A percentile compares a stretch with the other conserved stretches of the same genome.
phyloP scores from a whole-genome alignment of 345 rosid species.

The Eucalyptus cloeziana region DNA sequence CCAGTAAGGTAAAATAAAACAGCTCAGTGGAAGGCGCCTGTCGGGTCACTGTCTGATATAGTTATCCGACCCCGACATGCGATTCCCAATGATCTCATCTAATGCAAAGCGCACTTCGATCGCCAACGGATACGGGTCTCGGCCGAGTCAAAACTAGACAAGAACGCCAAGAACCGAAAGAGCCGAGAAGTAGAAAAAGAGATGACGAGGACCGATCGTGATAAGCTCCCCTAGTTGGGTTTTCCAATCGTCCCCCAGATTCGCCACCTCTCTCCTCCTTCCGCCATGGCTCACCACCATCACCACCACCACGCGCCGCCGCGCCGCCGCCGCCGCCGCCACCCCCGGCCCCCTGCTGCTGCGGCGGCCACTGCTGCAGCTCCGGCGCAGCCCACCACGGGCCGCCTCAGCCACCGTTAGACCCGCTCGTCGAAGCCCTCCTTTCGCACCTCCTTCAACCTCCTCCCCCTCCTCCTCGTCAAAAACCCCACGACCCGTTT shows the following conservation, averaged over 20 bases:
- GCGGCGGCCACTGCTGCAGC: conserved; percentile 7
- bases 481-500: conserved; percentile 1
- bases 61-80: background rate
- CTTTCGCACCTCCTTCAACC: conserved; percentile 20
- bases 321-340: background rate
- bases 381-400: conserved; percentile 4
- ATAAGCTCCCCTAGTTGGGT: background rate
- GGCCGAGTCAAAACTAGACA: background rate
- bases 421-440: conserved; percentile 42
- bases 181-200: background rate
- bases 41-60: background rate
- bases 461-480: conserved; percentile 12
- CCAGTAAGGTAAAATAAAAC: background rate
- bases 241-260: background rate
- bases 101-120: background rate
- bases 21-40: background rate
- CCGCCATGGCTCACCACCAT: conserved; percentile 41
- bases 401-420: conserved; percentile 13
- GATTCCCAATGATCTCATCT: background rate
- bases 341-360: conserved; percentile 3
- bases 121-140: background rate
- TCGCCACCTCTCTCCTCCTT: background rate
- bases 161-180: background rate
- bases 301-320: conserved; percentile 7
- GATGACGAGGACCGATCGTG: background rate